Conservation (phyloP, 805 yeast genomes). For the Lipomyces yamanashiensis region DNA sequence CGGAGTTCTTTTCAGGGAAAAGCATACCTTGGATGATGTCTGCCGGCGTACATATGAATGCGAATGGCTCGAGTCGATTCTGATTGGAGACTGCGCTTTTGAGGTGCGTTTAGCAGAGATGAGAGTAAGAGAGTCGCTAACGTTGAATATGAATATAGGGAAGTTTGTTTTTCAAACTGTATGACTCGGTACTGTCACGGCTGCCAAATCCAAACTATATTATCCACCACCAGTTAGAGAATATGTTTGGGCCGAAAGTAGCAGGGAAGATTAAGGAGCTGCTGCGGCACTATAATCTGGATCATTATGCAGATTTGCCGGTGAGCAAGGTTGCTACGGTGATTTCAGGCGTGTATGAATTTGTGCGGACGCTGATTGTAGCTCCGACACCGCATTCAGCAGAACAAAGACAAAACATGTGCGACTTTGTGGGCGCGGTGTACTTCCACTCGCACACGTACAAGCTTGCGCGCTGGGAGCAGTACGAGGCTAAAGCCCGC, state of each 20-base stretch:
- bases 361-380: neutral
- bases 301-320: constrained; percentile 12
- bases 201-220: constrained; percentile 21
- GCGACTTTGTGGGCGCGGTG: constrained; percentile 25
- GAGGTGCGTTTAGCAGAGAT: constrained; percentile 2
- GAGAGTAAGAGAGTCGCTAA: neutral
- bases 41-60: constrained; percentile 18
- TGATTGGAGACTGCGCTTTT: constrained; percentile 27
- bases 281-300: constrained; percentile 3
- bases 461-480: constrained; percentile 23
- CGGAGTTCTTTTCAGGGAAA: constrained; percentile 14
- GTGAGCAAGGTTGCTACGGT: constrained; percentile 19
- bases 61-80: constrained; percentile 20
- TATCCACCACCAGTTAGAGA: constrained; percentile 4
- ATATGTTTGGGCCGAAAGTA: constrained; percentile 16
- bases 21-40: constrained; percentile 11
- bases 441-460: constrained; percentile 24
- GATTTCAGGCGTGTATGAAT: neutral
- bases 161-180: constrained; percentile 10
- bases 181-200: constrained; percentile 9
- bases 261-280: constrained; percentile 9
- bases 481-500: neutral
- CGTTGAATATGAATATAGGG: neutral
- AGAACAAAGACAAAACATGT: constrained; percentile 6
- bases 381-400: constrained; percentile 7